Evolutionary conservation across 192 early-diverging fungal species (phyloP), one percentile per base, ranked within the genome.

Genomic region (Podila verticillata): DNA sequence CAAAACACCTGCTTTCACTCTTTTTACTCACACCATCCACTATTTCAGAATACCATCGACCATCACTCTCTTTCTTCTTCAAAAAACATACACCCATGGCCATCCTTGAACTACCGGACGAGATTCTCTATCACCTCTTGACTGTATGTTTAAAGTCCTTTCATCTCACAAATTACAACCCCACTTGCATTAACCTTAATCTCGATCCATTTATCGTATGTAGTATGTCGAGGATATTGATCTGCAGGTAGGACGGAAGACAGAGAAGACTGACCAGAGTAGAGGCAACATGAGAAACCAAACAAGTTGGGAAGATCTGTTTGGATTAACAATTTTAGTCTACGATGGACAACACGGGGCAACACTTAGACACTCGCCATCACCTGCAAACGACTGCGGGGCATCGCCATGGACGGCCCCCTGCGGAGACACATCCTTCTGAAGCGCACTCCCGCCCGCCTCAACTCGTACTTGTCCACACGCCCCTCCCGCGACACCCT

Each of bases 351-450:
- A 24, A 29, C n/a, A 19, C 20, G 47, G 19, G 28, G 29, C 28
- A 28, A 28, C 51, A 19, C 0, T 17, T 63, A 77, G 74, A 77
- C 29, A 1, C 44, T 77, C 0, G 63, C 67, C 6, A 12, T 70
- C 6, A 65, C 67, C 9, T 70, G 62, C 57, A 77, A 77, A 29
- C 54, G 61, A n/a, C 48, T 77, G 1, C 74, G 74, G 0, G 31
- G 24, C 10, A 28, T 77, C 48, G 44, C 67, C 15, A 31, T 77
- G 63, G 74, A 77, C 13, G 74, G 74, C 2, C 74, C 67, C 5
- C 48, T 77, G 1, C 74, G 74, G 28, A 67, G 74, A 3, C 74
- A 77, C 32, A 77, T 77, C n/a, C 67, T 77, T 22, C 67, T 77
- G 30, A 77, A 63, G 48, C 74, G 74, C 9, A 77, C 63, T 1